A percentile compares a stretch with the other conserved stretches of the same genome.
Conservation (phyloP, 306 rosid genomes). For the Lathyrus aphaca region DNA sequence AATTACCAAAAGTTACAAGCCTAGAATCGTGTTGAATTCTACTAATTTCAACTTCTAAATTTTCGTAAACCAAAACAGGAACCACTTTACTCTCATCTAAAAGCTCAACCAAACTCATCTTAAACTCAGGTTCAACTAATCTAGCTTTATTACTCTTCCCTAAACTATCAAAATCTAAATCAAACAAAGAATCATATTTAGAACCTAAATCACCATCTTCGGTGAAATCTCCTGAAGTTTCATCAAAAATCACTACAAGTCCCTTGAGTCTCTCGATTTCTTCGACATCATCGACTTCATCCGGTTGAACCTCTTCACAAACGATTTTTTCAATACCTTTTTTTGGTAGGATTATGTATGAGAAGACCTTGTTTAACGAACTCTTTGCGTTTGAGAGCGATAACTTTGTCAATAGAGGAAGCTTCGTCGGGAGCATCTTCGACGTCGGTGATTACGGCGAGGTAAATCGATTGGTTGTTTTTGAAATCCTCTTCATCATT, state of each 20-base stretch:
- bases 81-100: too few species aligned
- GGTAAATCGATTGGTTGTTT: too few species aligned
- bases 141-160: constrained; percentile 72
- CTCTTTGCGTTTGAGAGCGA: too few species aligned
- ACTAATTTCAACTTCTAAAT: constrained; percentile 82
- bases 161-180: constrained; percentile 76
- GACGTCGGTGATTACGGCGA: too few species aligned
- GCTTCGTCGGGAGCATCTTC: too few species aligned
- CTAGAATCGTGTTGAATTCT: constrained; percentile 92
- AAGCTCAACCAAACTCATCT: constrained; percentile 81
- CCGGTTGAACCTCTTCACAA: constrained; percentile 61
- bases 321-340: neutral
- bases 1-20: constrained; percentile 68
- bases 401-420: too few species aligned
- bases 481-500: too few species aligned
- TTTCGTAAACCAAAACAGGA: constrained; percentile 78
- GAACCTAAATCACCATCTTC: constrained; percentile 42
- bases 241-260: constrained; percentile 44
- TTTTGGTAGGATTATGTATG: too few species aligned
- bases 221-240: constrained; percentile 41
- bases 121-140: constrained; percentile 81
- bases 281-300: constrained; percentile 79
- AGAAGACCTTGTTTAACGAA: too few species aligned
- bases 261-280: constrained; percentile 77
- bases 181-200: constrained; percentile 57